Base-by-base conservation (phyloP, 768 basidiomycete species). In the Cantharellus cinnabarinus region DNA sequence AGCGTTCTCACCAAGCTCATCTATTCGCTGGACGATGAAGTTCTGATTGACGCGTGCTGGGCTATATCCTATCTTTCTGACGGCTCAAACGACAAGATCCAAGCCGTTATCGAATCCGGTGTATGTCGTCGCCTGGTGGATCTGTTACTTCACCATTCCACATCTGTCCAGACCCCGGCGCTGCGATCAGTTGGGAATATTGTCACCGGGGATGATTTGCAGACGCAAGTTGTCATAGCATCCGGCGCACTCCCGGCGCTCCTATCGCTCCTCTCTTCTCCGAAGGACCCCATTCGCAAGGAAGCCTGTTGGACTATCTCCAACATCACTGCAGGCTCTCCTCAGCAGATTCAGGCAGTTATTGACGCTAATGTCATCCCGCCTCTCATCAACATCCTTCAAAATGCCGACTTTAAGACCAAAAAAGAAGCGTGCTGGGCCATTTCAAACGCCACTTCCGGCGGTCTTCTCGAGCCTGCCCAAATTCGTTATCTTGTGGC, bases 281-380 rank as follows among this genome's bases (percentile, higher is more conserved):
- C 93, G 38, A 99, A 99, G 74, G 95, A 99, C 64, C 95, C 93
- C 53, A 99, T 99, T 67, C 80, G 94, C 67, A 99, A 99, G 75
- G 94, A 99, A 71, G 94, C 95, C 35, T 99, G 95, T 74, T 99
- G 95, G 95, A 99, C 95, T 15, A 98, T 99, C 67, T 95, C 90
- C 53, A 99, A 99, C 72, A 79, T 99, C 68, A 99, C 95, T 53
- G 95, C 95, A 42, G 95, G 95, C 52, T 89, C 87, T 53, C 89
- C 95, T 34, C 83, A 84, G 65, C 95, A 99, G 73, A 99, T 99
- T 66, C 94, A 98, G 71, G 76, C 89, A 57, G 85, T 98, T 66
- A 90, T 99, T 64, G 95, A 99, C 65, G 95, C 95, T 68, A 91
- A 97, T 67, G 91, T 99, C 67, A 82, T 98, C 61, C 94, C 94